Evolutionary conservation across 177 flowering plant genomes (phyloP), one percentile per base, ranked within the genome.

Genomic region (Vitis hybrid): DNA sequence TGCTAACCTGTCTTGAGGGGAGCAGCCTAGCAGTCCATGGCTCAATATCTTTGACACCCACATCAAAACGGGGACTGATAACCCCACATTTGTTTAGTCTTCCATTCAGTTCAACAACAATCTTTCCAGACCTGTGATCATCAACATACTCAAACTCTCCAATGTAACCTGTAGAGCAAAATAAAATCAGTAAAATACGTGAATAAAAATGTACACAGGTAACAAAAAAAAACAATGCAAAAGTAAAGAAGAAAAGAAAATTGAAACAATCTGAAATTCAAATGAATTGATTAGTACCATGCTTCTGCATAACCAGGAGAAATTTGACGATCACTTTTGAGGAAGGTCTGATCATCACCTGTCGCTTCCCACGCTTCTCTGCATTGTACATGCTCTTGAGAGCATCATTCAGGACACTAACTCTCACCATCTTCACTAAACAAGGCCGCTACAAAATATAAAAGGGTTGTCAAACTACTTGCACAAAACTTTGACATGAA

Each of bases 341-440:
- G 9, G 87, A 84, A 12, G 87, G 84, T 74, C 87, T 79, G 77
- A 84, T 81, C 83, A 81, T 72, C 70, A 81, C 87, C 76, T 84
- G 87, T 10, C 85, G 79, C 76, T 84, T 84, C 21, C 87, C 87
- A 58, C 83, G 62, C 69, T 84, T 84, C 76, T 84, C 87, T 2
- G 87, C 87, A 77, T 84, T 84, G 66, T 77, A 81, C 83, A 83
- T 81, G 80, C 83, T 79, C 83, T 83, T 83, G 22, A 84, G 80
- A 72, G 87, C 87, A 75, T 84, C 87, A 72, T 80, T 84, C 74
- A 84, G 56, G 22, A 81, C 87, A 56, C 87, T 84, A 51, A 84
- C 70, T 71, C 85, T 79, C 80, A 84, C 87, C 87, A 84, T 84
- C 52, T 18, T 78, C 19, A 1, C 56, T 33, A 19, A 45, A 12